A percentile compares a stretch with the other conserved stretches of the same genome.
Evolutionary conservation across 106 monocot species (phyloP).

Genomic region (Platanthera zijinensis): DNA sequence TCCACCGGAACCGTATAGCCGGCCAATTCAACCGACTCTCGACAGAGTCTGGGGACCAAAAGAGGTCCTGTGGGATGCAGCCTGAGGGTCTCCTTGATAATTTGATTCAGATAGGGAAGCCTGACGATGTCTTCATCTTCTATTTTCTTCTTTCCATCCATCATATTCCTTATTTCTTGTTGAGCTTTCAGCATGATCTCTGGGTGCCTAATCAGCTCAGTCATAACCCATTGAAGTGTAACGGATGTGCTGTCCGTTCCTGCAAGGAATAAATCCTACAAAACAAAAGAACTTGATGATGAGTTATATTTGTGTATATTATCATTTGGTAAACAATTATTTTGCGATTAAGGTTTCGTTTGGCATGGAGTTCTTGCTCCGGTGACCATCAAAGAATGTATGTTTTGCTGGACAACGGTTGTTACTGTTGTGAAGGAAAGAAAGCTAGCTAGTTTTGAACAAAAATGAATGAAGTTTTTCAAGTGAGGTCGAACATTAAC

Average conservation of each 20-base stretch:
- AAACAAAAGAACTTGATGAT: neutral
- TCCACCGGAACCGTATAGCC: neutral
- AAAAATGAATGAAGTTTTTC: no score
- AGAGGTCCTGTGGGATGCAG: neutral
- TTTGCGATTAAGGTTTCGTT: neutral
- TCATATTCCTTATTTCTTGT: neutral
- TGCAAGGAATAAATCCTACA: conserved; percentile 3
- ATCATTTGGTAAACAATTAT: no score
- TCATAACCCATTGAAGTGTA: conserved; percentile 2
- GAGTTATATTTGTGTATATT: neutral
- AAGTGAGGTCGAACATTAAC: no score
- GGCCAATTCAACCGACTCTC: neutral
- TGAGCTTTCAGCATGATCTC: neutral
- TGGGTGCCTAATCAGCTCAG: neutral
- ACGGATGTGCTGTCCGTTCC: neutral
- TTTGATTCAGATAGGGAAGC: neutral
- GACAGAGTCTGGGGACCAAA: neutral
- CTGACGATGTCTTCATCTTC: neutral
- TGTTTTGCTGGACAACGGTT: no score
- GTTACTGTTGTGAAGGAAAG: no score
- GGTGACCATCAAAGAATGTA: neutral
- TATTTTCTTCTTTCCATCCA: neutral
- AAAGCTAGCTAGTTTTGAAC: no score
- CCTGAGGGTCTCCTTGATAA: neutral
- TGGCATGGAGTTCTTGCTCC: neutral